Base-by-base conservation (phyloP, 2,329 filamentous ascomycete species). In the Aspergillaceae sp. region DNA sequence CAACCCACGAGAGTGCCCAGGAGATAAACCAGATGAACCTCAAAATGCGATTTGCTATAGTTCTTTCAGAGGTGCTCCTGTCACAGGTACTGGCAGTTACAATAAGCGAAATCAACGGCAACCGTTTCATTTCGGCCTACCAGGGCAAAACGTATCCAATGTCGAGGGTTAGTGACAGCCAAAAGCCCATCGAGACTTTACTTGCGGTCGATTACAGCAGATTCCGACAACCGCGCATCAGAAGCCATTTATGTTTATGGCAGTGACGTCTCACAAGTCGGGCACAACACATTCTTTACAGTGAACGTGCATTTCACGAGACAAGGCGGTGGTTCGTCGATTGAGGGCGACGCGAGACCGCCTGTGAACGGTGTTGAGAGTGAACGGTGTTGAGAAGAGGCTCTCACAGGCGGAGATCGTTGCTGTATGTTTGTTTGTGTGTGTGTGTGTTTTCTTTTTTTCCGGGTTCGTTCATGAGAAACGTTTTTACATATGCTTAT, bases 271-370 rank as follows among this genome's bases (percentile, higher is more conserved):
- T 32, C 73, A 75, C 47, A 74, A 73, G 29, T 68, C 72, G 73
- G 38, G 11, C 10, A 4, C 10, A 19, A 40, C 26, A 19, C 26
- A 50, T 82, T 87, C 65, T 87, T 84, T 64, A 86, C 84, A 2
- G 71, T 87, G 51, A 86, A 87, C 57, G 80, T 86, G 35, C 83
- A 87, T 67, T 80, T 79, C 56, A 73, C 73, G 1, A 80, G 75
- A 56, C 87, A 87, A 67, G 80, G 80, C 29, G 83, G 83, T 34
- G 77, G 78, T 26, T 78, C 78, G 4, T 75, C 77, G 5, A 64
- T 86, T 7, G 76, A 86, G 50, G 83, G 83, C 5, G 82, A 87
- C 56, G 67, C 74, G 0, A 72, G 84, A 6, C 80, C 83, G 1
- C 84, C 83, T 0, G 70, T 84, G 7, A 87, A 87, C 60, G 75